Base-by-base conservation (phyloP, 495 filamentous ascomycete genomes). In the Penicillium chermesinum region DNA sequence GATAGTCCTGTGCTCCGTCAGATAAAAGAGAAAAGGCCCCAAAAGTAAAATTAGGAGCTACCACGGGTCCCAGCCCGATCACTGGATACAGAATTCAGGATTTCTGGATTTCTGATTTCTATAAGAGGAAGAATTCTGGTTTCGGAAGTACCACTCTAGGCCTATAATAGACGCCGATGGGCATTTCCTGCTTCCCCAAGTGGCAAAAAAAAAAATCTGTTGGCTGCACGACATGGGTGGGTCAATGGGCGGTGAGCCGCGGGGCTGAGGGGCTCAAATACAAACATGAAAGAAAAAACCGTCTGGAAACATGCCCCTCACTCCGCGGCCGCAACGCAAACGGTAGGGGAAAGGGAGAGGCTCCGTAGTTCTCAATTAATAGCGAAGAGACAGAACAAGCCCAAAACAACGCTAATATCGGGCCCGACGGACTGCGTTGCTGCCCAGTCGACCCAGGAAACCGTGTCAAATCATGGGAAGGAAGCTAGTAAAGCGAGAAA, bases 381-480 rank as follows among this genome's bases (percentile, higher is more conserved):
- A 21, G 4, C 4, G 4, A n/a, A n/a, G n/a, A 17, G 10, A 21
- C 20, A 32, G 17, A 13, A 43, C 22, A 33, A 30, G n/a, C n/a
- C n/a, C 20, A 43, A 27, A 43, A 25, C 25, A 43, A 41, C 27
- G 15, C 38, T n/a, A 41, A 41, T 32, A 2, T 21, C 32, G 14
- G 41, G 41, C 42, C 42, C 42, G 30, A 44, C 41, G 13, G 22
- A 50, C 55, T 71, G 67, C 67, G 66, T 72, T 68, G 69, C 66
- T 71, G 69, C 69, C 69, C 69, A 73, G 69, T 55, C 38, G 16
- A 18, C 34, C 45, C 32, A 37, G 34, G 40, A 9, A 34, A 49
- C 25, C 43, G 44, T 47, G 30, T 17, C 44, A 15, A 55, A 55
- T 62, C 53, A 45, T 46, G 53, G 48, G 38, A 38, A 55, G 40